Evolutionary conservation across 2,329 filamentous ascomycete genomes (phyloP), one percentile per base, ranked within the genome.

Genomic region (Aureobasidium vineae): DNA sequence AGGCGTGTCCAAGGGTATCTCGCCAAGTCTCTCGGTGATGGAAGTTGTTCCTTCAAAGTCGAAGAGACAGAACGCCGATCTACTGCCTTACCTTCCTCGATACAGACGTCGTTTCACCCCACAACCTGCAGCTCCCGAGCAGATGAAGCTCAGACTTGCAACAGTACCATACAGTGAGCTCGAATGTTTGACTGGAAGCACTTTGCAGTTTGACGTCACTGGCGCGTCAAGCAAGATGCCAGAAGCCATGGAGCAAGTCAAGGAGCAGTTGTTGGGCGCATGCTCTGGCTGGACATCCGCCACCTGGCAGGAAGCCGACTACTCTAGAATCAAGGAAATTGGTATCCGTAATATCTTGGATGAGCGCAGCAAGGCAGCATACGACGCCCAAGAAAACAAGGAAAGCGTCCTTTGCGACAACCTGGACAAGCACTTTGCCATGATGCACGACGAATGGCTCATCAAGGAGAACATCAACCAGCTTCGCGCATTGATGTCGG

Each of bases 401-500:
- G 61, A 61, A 5, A 90, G 89, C 68, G 77, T 90, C 26, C 78
- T 83, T 43, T 99, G 95, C 73, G 85, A 88, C 0, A 78, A 89
- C 60, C 96, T 98, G 77, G 76, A 95, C 69, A 94, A 96, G 78
- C 95, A 99, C 76, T 97, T 95, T 75, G 90, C 92, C 69, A 96
- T 97, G 90, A 91, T 93, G 73, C 92, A 99, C 74, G 92, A 97
- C 74, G 91, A 97, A 78, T 98, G 94, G 92, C 84, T 96, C 54
- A 92, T 99, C 76, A 91, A 95, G 76, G 92, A 97, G 76, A 93
- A 96, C 72, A 97, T 99, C 72, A 86, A 88, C 16, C 88, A 93
- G 68, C 83, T 99, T 67, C 91, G 93, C 68, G 89, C 92, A 74
- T 84, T 94, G 33, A 92, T 98, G 79, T 97, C 95, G 1, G 92